phyloP scores from a whole-genome alignment of 129 eudicot genomes.

The Tanacetum coccineum region DNA sequence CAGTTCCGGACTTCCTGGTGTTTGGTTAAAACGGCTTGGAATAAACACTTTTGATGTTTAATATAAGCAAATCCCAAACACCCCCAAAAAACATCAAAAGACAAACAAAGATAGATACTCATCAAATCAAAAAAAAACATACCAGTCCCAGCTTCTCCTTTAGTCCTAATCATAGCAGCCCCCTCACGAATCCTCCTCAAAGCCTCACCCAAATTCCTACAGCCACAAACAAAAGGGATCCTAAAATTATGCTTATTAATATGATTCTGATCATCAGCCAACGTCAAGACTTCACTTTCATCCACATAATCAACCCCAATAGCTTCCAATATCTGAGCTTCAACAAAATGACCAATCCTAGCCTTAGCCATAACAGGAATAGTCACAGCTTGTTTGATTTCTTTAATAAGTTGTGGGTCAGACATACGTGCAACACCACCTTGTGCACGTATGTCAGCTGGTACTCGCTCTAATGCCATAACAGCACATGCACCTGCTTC shows the following conservation, averaged over 20 bases:
- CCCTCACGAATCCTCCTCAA: conserved; percentile 45
- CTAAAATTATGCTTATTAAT: conserved; percentile 43
- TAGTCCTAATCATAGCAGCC: conserved; percentile 53
- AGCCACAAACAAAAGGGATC: conserved; percentile 47
- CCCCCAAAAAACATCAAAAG: not conserved
- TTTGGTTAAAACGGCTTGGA: too few relatives aligned
- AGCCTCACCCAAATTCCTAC: conserved; percentile 48
- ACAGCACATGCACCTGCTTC: conserved; percentile 56
- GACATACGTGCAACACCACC: conserved; percentile 52
- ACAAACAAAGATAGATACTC: not conserved
- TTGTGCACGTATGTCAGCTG: conserved; percentile 45
- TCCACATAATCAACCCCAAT: conserved; percentile 46
- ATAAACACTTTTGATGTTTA: too few relatives aligned
- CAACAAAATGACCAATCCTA: conserved; percentile 46
- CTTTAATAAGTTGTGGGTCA: conserved; percentile 49
- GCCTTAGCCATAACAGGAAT: conserved; percentile 55
- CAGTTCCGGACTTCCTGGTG: too few relatives aligned
- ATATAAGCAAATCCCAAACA: not conserved
- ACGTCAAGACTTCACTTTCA: conserved; percentile 44
- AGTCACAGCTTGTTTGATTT: conserved; percentile 46
- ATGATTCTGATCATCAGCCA: conserved; percentile 44
- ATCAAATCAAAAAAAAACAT: not conserved
- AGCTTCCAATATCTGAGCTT: conserved; percentile 46
- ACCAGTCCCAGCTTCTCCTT: conserved; percentile 54
- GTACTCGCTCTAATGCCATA: conserved; percentile 52